Conservation (phyloP, 106 monocot genomes). For the Iris macrosiphon region DNA sequence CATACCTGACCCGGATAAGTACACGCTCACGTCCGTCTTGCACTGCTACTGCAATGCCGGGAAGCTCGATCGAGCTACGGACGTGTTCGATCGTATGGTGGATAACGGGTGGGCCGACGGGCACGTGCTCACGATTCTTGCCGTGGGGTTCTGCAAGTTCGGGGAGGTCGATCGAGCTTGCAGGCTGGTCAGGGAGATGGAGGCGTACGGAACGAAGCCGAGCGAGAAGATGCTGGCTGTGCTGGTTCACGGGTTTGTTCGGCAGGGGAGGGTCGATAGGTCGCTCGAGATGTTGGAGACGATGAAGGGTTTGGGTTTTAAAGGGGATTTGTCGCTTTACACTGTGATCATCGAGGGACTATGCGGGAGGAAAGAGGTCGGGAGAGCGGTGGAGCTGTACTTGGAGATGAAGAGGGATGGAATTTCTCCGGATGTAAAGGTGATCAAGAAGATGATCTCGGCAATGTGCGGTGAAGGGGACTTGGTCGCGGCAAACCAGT, state of each 20-base stretch:
- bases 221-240: slow-evolving; percentile 57
- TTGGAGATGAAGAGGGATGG: slow-evolving; percentile 51
- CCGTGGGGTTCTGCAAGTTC: slow-evolving; percentile 64
- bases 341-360: slow-evolving; percentile 59
- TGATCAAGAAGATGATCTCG: slow-evolving; percentile 45
- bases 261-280: slow-evolving; percentile 43
- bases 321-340: slow-evolving; percentile 40
- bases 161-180: slow-evolving; percentile 50
- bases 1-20: slow-evolving; percentile 64
- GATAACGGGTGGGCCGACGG: slow-evolving; percentile 54
- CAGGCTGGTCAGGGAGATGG: slow-evolving; percentile 49
- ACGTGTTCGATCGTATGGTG: slow-evolving; percentile 39
- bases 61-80: slow-evolving; percentile 30
- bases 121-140: slow-evolving; percentile 48
- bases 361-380: slow-evolving; percentile 39
- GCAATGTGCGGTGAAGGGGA: slow-evolving; percentile 43
- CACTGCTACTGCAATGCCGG: slow-evolving; percentile 59
- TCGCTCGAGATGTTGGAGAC: slow-evolving; percentile 54
- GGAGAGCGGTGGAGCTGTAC: slow-evolving; percentile 38
- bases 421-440: slow-evolving; percentile 33
- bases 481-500: slow-evolving; percentile 12
- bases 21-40: slow-evolving; percentile 61
- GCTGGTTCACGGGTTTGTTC: slow-evolving; percentile 54
- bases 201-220: slow-evolving; percentile 27
- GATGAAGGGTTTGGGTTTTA: slow-evolving; percentile 51